Conservation (phyloP, 2,329 filamentous ascomycete genomes). For the Cryphonectria japonica region DNA sequence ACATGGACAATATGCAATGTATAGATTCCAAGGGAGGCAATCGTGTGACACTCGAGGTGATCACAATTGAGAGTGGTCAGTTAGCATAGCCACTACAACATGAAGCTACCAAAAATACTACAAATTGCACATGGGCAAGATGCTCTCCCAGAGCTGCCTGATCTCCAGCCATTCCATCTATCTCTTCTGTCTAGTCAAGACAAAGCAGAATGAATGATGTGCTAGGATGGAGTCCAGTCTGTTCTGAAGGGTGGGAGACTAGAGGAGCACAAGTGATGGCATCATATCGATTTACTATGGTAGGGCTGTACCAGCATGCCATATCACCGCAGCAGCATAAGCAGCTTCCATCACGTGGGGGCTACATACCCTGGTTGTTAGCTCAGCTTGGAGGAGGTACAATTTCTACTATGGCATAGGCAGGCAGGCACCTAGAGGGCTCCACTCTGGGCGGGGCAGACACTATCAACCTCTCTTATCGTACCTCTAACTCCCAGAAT, state of each 20-base stretch:
- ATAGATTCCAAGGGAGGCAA: not conserved
- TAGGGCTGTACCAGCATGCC: not conserved
- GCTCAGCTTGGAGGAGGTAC: not conserved
- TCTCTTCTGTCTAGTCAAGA: not conserved
- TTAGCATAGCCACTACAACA: not conserved
- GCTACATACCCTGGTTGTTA: not conserved
- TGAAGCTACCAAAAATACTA: not conserved
- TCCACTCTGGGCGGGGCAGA: not conserved
- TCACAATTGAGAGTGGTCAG: not conserved
- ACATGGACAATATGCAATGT: not conserved
- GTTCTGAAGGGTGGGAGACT: not conserved
- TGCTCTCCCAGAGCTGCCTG: not conserved
- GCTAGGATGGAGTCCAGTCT: not conserved
- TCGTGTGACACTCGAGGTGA: not conserved
- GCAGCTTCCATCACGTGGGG: not conserved
- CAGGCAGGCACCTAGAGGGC: not conserved
- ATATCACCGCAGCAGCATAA: not conserved
- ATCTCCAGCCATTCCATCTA: not conserved
- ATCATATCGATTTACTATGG: not conserved
- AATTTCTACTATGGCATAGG: not conserved
- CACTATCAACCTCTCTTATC: not conserved
- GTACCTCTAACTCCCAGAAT: not conserved
- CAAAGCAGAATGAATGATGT: not conserved
- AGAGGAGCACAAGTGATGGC: not conserved
- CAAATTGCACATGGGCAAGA: not conserved